phyloP scores from a whole-genome alignment of 805 yeast species.

The Spathaspora gorwiae region DNA sequence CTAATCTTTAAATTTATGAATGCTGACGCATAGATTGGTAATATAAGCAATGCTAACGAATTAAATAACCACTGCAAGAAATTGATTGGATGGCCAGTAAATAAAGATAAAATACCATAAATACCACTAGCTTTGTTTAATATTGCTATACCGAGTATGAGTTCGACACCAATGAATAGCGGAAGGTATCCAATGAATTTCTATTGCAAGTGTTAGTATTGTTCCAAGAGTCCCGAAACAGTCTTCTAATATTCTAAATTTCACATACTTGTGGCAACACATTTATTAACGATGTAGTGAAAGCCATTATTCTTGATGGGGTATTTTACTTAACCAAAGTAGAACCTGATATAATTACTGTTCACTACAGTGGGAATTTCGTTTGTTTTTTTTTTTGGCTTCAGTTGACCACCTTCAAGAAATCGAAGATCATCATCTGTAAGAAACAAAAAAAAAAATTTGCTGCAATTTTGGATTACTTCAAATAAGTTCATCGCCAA shows the following conservation, averaged over 20 bases:
- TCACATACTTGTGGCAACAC: conserved; percentile 17
- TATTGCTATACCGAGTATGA: conserved; percentile 68
- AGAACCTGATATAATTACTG: neutral
- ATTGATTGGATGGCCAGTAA: conserved; percentile 85
- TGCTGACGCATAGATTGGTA: conserved; percentile 65
- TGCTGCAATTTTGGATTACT: neutral
- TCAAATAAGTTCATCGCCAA: neutral
- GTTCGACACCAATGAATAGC: conserved; percentile 81
- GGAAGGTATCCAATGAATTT: conserved; percentile 71
- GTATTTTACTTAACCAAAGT: neutral
- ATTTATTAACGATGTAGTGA: neutral
- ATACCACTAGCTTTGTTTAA: conserved; percentile 86
- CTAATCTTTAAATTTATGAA: conserved; percentile 35
- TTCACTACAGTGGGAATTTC: too few relatives aligned
- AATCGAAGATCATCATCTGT: neutral
- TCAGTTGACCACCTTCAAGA: neutral
- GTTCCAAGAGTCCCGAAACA: neutral
- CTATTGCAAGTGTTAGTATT: conserved; percentile 20
- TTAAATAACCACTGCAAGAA: conserved; percentile 81
- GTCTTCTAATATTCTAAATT: neutral
- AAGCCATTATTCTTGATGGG: neutral
- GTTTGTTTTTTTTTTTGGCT: neutral
- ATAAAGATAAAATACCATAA: conserved; percentile 78
- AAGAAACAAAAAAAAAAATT: neutral
- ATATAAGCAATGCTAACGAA: conserved; percentile 53